Evolutionary conservation across 73 alveolate species (phyloP).

Genomic region (Loxodes magnus): DNA sequence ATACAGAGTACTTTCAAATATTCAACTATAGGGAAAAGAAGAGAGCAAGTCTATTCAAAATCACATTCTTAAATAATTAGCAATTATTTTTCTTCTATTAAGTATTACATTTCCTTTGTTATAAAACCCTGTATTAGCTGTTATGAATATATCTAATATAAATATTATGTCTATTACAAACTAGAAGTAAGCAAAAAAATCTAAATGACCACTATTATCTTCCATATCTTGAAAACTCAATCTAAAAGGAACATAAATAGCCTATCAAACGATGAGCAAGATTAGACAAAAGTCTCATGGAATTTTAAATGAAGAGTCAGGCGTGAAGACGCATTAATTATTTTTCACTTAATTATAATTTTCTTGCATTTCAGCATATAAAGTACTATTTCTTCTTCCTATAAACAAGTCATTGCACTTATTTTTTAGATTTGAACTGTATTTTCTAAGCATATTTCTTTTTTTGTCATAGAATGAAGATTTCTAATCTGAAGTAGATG

Average conservation of each 20-base stretch:
- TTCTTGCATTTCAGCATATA: too few species aligned
- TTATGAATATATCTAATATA: neutral
- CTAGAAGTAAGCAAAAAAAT: neutral
- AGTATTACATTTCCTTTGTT: neutral
- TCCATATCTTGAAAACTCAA: neutral
- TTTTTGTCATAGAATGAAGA: too few species aligned
- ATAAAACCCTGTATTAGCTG: slow-evolving; percentile 10
- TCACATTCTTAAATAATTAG: neutral
- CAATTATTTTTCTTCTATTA: neutral
- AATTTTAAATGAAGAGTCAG: too few species aligned
- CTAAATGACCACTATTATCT: too few species aligned
- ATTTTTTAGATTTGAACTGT: too few species aligned
- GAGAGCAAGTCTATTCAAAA: neutral
- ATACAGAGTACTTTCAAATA: neutral
- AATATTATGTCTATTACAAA: neutral
- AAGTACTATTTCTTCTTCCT: too few species aligned
- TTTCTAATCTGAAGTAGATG: too few species aligned
- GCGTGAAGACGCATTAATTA: too few species aligned
- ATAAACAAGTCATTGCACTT: too few species aligned
- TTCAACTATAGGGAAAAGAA: slow-evolving; percentile 1
- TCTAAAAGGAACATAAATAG: neutral
- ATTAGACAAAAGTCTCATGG: neutral
- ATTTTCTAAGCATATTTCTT: too few species aligned
- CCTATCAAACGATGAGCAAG: neutral
- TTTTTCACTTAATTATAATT: too few species aligned